Conservation (phyloP, 2,329 filamentous ascomycete genomes). For the Epichloe hybrida region DNA sequence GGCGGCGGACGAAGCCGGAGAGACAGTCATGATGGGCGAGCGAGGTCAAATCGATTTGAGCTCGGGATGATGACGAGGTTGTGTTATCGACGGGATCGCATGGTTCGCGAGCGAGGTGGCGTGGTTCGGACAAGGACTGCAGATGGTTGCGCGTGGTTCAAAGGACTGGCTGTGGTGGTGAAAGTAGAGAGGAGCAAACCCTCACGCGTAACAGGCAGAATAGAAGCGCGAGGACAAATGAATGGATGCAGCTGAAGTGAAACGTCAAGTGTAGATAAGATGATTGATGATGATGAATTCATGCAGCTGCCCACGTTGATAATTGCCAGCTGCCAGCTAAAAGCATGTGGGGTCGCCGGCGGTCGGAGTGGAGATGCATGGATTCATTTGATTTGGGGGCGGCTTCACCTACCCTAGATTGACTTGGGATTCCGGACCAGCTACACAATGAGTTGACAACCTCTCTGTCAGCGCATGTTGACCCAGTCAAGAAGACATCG, state of each 20-base stretch:
- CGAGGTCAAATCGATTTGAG: background rate
- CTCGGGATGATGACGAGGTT: too few relatives aligned
- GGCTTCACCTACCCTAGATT: too few relatives aligned
- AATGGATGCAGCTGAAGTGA: background rate
- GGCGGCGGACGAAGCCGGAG: background rate
- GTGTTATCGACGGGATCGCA: background rate
- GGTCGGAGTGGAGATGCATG: too few relatives aligned
- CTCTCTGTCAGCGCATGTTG: too few relatives aligned
- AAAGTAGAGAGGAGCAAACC: too few relatives aligned
- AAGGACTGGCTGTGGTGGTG: too few relatives aligned
- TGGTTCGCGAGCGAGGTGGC: background rate
- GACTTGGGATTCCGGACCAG: too few relatives aligned
- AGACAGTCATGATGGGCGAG: background rate
- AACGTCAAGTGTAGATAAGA: background rate
- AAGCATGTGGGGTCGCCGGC: slow-evolving; percentile 22
- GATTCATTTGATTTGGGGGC: too few relatives aligned
- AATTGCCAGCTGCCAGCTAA: background rate
- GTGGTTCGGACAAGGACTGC: too few relatives aligned
- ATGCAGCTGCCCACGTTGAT: slow-evolving; percentile 2
- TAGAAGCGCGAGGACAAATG: background rate
- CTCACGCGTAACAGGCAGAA: background rate
- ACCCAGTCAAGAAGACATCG: too few relatives aligned
- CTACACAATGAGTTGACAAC: too few relatives aligned
- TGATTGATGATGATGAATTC: background rate
- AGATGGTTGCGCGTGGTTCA: too few relatives aligned